Evolutionary conservation across 164 flowering plant species (phyloP).

Genomic region (Malania oleifera): DNA sequence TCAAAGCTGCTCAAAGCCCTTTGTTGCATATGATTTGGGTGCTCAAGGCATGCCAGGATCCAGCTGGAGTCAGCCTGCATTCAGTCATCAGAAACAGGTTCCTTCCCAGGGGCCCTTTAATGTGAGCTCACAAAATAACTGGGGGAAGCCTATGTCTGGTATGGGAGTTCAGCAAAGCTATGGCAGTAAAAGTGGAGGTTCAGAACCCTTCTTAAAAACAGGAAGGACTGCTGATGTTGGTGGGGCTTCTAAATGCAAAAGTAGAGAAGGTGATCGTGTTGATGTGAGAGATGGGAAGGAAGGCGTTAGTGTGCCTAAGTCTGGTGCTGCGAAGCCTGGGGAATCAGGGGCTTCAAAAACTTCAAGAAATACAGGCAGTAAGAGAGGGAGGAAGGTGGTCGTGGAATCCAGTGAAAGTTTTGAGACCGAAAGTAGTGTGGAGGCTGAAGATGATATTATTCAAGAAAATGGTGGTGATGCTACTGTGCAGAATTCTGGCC

Average conservation of each 20-base stretch:
- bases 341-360: constrained; percentile 7
- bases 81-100: constrained; percentile 5
- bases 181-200: background rate
- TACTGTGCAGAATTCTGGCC: background rate
- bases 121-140: constrained; percentile 6
- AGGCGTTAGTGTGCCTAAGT: constrained; percentile 12
- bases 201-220: constrained; percentile 3
- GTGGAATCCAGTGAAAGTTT: constrained; percentile 23
- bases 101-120: constrained; percentile 11
- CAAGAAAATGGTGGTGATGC: background rate
- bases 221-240: constrained; percentile 3
- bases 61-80: constrained; percentile 2
- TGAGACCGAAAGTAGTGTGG: constrained; percentile 2
- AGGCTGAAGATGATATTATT: background rate
- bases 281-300: constrained; percentile 10
- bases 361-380: constrained; percentile 11
- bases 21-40: constrained; percentile 23
- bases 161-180: constrained; percentile 1
- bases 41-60: constrained; percentile 11
- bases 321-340: constrained; percentile 7
- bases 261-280: constrained; percentile 4
- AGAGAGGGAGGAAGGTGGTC: constrained; percentile 12
- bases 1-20: constrained; percentile 26
- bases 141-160: constrained; percentile 4
- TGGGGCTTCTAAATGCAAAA: constrained; percentile 3